These are phyloP conservation scores for Fraxinus baroniana DNA, from an alignment of 305 asterid genomes.

Conservation along the genomic window DNA sequence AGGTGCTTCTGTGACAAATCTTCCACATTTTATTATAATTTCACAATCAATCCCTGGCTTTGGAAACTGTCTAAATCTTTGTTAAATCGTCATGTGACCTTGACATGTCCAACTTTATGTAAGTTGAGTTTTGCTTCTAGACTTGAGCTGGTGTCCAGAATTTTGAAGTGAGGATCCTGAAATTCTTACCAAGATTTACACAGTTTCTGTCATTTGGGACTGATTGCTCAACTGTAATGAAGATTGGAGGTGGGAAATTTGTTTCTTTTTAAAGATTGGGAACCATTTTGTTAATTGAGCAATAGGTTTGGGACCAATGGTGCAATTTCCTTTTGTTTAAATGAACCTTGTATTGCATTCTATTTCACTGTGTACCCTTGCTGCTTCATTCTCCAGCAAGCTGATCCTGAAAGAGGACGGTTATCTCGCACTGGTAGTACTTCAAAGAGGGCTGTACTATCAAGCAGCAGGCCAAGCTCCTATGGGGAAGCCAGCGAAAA, in stretches of 20 bases:
- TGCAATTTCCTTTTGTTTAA: neutral
- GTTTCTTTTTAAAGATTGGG: neutral
- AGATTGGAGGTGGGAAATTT: neutral
- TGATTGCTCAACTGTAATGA: neutral
- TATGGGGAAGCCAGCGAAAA: constrained; percentile 69
- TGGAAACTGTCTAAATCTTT: neutral
- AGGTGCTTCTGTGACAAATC: neutral
- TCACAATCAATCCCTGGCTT: neutral
- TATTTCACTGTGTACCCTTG: neutral
- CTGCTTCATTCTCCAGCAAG: constrained; percentile 41
- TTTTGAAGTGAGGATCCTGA: neutral
- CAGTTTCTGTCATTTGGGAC: neutral
- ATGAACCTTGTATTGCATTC: neutral
- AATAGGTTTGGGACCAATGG: neutral
- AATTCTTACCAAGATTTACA: neutral
- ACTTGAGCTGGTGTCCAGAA: neutral
- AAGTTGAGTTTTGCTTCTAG: neutral
- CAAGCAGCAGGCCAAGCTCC: constrained; percentile 70
- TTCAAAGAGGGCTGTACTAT: constrained; percentile 59
- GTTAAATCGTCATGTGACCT: neutral
- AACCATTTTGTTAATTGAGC: neutral
- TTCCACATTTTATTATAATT: neutral
- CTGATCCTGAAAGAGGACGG: constrained; percentile 59
- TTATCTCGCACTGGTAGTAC: constrained; percentile 53
- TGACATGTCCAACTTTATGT: neutral